Evolutionary conservation across 2,329 filamentous ascomycete species (phyloP).

Genomic region (Cadophora gregata): DNA sequence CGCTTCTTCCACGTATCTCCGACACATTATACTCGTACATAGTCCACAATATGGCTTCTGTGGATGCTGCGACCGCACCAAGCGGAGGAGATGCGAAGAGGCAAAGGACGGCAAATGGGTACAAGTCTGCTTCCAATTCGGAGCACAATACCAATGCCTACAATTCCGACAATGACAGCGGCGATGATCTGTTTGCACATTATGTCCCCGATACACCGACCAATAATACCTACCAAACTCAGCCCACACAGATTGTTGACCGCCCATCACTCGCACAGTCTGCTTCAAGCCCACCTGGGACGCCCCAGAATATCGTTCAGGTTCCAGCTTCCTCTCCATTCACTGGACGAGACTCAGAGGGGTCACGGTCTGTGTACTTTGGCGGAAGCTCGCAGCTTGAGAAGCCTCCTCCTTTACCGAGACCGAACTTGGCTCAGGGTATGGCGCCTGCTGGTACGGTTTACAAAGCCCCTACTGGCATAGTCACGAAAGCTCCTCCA

Average conservation of each 20-base stretch:
- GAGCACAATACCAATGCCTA: constrained; percentile 38
- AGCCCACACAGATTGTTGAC: constrained; percentile 48
- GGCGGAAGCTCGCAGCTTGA: constrained; percentile 11
- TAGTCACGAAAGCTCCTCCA: constrained; percentile 45
- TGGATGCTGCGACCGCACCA: constrained; percentile 25
- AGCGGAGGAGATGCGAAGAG: constrained; percentile 44
- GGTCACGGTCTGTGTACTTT: constrained; percentile 15
- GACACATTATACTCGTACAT: not conserved
- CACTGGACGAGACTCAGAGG: constrained; percentile 27
- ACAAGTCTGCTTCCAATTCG: constrained; percentile 39
- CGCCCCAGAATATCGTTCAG: constrained; percentile 61
- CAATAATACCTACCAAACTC: constrained; percentile 44
- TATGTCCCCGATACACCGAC: constrained; percentile 44
- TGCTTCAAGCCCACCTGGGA: constrained; percentile 40
- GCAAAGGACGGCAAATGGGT: constrained; percentile 43
- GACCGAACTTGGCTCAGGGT: constrained; percentile 54
- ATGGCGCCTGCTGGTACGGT: constrained; percentile 80
- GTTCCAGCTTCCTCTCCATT: constrained; percentile 87
- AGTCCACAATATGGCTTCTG: constrained; percentile 34
- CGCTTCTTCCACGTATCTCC: not conserved
- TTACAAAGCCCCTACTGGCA: constrained; percentile 60
- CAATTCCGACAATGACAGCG: constrained; percentile 51
- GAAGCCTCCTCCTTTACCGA: not conserved
- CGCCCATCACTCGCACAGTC: constrained; percentile 39
- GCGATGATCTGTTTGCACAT: constrained; percentile 55